phyloP scores from a whole-genome alignment of 1,139 yeast species.

The Pichia sp. region DNA sequence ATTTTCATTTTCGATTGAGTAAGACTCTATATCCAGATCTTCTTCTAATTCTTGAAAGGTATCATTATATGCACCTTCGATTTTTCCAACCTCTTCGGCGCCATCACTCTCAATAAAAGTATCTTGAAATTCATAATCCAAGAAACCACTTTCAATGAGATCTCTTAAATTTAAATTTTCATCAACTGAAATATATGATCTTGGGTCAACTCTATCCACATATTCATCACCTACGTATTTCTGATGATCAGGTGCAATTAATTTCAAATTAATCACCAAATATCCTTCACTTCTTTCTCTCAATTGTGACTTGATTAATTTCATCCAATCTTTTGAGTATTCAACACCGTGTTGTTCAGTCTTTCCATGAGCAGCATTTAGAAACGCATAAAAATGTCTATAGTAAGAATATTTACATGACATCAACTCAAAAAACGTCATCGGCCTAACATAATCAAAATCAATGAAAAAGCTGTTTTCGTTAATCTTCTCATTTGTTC shows the following conservation, averaged over 20 bases:
- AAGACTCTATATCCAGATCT: background rate
- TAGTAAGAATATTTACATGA: slow-evolving; percentile 6
- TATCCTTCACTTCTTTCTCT: slow-evolving; percentile 11
- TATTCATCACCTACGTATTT: background rate
- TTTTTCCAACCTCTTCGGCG: too few relatives aligned
- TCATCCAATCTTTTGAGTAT: slow-evolving; percentile 1
- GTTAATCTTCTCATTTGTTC: background rate
- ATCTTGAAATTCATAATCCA: slow-evolving; percentile 4
- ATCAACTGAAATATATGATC: slow-evolving; percentile 1
- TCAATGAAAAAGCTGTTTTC: slow-evolving; percentile 1
- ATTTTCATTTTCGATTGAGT: background rate
- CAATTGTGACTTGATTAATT: background rate
- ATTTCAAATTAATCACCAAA: slow-evolving; percentile 4
- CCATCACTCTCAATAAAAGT: background rate
- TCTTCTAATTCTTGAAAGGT: background rate
- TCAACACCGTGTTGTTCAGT: background rate
- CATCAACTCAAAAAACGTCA: slow-evolving; percentile 7
- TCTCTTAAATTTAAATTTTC: slow-evolving; percentile 4
- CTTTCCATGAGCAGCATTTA: slow-evolving; percentile 2
- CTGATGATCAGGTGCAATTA: slow-evolving; percentile 6
- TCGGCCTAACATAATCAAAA: slow-evolving; percentile 1
- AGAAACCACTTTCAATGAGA: slow-evolving; percentile 7
- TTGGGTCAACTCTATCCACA: background rate
- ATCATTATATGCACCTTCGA: background rate
- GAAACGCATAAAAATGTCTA: slow-evolving; percentile 1